phyloP scores from a whole-genome alignment of 2,329 filamentous ascomycete genomes.

The Talaromyces piceae region DNA sequence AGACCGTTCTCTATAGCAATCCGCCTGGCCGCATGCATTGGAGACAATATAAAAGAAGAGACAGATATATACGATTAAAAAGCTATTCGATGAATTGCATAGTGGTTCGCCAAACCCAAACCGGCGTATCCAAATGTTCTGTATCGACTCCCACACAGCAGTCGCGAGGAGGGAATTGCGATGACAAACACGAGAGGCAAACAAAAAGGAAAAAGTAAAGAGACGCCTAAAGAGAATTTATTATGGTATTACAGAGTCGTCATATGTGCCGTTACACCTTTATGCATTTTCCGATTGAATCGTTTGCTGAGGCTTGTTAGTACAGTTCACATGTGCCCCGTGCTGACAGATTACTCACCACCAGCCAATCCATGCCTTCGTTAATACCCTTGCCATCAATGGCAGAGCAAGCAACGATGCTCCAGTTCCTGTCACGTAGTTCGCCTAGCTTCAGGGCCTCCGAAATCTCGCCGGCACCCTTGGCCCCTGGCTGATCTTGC shows the following conservation, averaged over 20 bases:
- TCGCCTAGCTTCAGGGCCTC: constrained; percentile 86
- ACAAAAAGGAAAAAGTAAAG: constrained; percentile 1
- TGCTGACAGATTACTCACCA: constrained; percentile 50
- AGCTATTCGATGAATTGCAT: neutral
- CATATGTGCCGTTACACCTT: constrained; percentile 19
- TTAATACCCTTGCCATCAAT: constrained; percentile 91
- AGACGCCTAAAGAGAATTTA: constrained; percentile 9
- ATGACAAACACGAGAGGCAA: neutral
- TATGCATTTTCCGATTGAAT: constrained; percentile 38
- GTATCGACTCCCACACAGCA: neutral
- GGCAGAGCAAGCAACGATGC: constrained; percentile 93
- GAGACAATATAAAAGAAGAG: neutral
- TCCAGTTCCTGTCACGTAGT: constrained; percentile 95
- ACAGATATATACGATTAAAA: constrained; percentile 6
- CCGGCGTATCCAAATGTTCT: neutral
- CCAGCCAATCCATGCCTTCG: constrained; percentile 99
- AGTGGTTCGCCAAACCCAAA: neutral
- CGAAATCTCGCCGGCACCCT: constrained; percentile 92
- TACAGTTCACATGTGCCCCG: neutral
- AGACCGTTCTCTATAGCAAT: neutral
- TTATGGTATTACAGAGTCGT: constrained; percentile 11
- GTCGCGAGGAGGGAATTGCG: neutral
- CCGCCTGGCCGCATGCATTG: neutral
- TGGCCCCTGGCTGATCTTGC: constrained; percentile 94
- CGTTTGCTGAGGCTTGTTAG: constrained; percentile 28